Evolutionary conservation across 805 yeast species (phyloP), one percentile per base, ranked within the genome.

Genomic region (Diddensiella caesifluorescens): DNA sequence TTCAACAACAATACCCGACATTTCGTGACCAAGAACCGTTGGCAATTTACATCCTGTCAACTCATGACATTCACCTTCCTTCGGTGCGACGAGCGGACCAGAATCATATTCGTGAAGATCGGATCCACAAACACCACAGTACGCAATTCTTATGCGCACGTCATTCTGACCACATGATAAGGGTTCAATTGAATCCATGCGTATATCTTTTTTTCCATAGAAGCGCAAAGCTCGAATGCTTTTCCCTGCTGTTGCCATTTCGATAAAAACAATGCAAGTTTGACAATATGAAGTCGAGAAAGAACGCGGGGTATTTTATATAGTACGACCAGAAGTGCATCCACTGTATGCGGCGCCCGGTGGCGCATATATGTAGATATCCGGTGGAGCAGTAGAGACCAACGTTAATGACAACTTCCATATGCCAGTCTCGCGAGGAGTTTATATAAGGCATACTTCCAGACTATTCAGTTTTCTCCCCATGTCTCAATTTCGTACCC

Each of bases 81-180:
- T 29, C 45, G 63, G 57, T 4, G 68, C 70, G 55, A 79, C 76
- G 41, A 75, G 74, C 6, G 85, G 83, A 0, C 80, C 81, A 22
- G 71, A 75, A 21, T 62, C 50, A 50, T 66, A 77, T 56, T 80
- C 78, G 50, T 76, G 80, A 30, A 77, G 60, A 54, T 77, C 83
- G 1, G 79, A 69, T 21, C 83, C 83, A 52, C 84, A 79, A 32
- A 78, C 75, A 5, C 84, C 84, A 52, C 82, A 75, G 55, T 65
- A 74, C 6, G 64, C 54, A 12, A 73, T 65, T 19, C 67, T 70
- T 20, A 73, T 51, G n/a, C 70, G 58, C 13, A 72, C 59, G 37
- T 73, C 76, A 26, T 64, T 64, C 3, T 60, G 59, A 18, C 60
- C 37, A 55, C 32, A 29, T 13, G 32, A 7, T 29, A 29, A 19